Evolutionary conservation across 176 grass and related monocot species (phyloP), one percentile per base, ranked within the genome.

Genomic region (Cocos nucifera): DNA sequence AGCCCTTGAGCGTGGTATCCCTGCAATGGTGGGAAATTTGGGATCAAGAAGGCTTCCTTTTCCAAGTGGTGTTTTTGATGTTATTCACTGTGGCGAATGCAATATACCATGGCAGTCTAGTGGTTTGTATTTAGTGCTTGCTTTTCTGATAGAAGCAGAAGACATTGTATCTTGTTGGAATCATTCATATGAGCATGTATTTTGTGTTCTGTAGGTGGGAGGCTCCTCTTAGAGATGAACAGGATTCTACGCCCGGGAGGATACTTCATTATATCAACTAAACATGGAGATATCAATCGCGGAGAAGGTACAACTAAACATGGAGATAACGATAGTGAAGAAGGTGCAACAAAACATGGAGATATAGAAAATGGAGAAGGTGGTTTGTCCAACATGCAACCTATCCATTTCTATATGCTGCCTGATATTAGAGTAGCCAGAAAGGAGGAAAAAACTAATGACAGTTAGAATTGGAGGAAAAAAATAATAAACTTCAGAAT

Each of bases 61-160:
- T 72, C 92, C 92, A 73, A 97, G 87, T 60, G 81, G 87, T 57
- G 75, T 77, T 72, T 97, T 97, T 67, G 92, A 97, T 97, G 87
- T 70, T 48, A 82, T 97, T 62, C 92, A 97, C 68, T 97, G 87
- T 54, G 84, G 87, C 39, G 81, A 97, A 73, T 97, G 92, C 73
- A 86, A 87, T 71, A 78, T 97, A 88, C 65, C 69, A 27, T 97
- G 92, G 92, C 86, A 97, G 81, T 79, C 87, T 64, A 85, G 80
- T 80, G 92, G 92, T 97, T 76, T 54, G 58, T 73, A 56, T 59
- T 35, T 53, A 17, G 9, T 71, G 55, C 52, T 22, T 69, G 70
- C 53, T 30, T 32, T 64, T 78, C 22, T 79, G 18, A 39, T 6
- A 44, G 17, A 2, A 19, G 20, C 50, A 55, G 30, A 55, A 3